Evolutionary conservation across 2,329 filamentous ascomycete species (phyloP).

Genomic region (Diaporthe vaccinii): DNA sequence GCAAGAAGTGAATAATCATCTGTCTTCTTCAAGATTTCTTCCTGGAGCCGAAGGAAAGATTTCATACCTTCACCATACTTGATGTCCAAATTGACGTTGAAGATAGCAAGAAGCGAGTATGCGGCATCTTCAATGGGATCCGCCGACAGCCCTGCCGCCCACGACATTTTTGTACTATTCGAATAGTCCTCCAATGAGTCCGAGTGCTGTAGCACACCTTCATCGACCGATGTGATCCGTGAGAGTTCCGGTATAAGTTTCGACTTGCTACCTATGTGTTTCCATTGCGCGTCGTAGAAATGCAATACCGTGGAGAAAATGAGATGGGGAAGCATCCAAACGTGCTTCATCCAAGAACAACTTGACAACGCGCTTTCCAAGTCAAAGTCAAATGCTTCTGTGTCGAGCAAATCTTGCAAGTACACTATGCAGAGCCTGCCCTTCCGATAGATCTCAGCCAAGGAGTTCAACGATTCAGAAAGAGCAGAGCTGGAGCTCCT

Average conservation of each 20-base stretch:
- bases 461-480: constrained; percentile 11
- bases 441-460: not conserved
- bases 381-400: not conserved
- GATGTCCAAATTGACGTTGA: constrained; percentile 32
- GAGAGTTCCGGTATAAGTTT: not conserved
- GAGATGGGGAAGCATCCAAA: constrained; percentile 30
- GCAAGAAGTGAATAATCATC: constrained; percentile 27
- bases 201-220: not conserved
- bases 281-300: constrained; percentile 21
- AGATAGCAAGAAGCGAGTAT: constrained; percentile 39
- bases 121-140: constrained; percentile 30
- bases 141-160: constrained; percentile 30
- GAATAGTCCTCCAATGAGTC: not conserved
- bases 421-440: constrained; percentile 21
- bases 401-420: not conserved
- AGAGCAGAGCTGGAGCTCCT: not conserved
- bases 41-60: constrained; percentile 33
- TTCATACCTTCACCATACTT: constrained; percentile 31
- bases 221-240: not conserved
- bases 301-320: not conserved
- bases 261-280: not conserved
- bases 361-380: not conserved
- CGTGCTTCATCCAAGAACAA: constrained; percentile 9
- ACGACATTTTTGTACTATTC: constrained; percentile 7
- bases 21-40: constrained; percentile 33